Percentiles rank a stretch among this genome's conserved stretches.
These are phyloP conservation scores for Orbilia ellipsospora DNA, from an alignment of 2,329 filamentous ascomycete genomes.

Conservation along the genomic window DNA sequence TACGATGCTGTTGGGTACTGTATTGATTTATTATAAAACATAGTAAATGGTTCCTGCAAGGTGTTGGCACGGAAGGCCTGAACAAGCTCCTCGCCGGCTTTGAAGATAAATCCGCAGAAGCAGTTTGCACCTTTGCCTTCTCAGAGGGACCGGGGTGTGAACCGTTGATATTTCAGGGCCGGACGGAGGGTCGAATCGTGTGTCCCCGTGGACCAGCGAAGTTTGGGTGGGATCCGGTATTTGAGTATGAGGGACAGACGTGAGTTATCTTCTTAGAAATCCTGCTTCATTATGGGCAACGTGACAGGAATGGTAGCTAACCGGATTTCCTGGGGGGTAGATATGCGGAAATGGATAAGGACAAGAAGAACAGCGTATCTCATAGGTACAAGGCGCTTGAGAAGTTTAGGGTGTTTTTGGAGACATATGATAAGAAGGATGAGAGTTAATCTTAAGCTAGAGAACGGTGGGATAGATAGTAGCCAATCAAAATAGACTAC, in stretches of 20 bases:
- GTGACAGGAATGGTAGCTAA: background rate
- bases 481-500: too few relatives aligned
- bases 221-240: constrained; percentile 86
- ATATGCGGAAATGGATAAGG: constrained; percentile 93
- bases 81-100: constrained; percentile 92
- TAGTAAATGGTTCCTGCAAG: constrained; percentile 93
- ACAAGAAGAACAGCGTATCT: constrained; percentile 88
- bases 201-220: constrained; percentile 65
- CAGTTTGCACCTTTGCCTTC: constrained; percentile 96
- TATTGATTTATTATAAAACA: background rate
- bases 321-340: constrained; percentile 61
- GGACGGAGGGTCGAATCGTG: constrained; percentile 69
- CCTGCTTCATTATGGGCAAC: too few relatives aligned
- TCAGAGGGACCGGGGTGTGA: constrained; percentile 84
- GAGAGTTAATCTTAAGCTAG: background rate
- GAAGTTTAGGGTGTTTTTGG: constrained; percentile 86
- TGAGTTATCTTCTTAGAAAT: constrained; percentile 59
- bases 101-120: constrained; percentile 88
- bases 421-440: constrained; percentile 62
- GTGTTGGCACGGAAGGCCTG: constrained; percentile 82
- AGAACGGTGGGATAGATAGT: too few relatives aligned
- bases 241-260: constrained; percentile 92
- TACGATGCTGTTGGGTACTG: background rate
- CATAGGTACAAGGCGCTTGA: constrained; percentile 88
- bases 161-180: constrained; percentile 88